phyloP scores from a whole-genome alignment of 2,329 filamentous ascomycete species.

The Aspergillus vadensis region DNA sequence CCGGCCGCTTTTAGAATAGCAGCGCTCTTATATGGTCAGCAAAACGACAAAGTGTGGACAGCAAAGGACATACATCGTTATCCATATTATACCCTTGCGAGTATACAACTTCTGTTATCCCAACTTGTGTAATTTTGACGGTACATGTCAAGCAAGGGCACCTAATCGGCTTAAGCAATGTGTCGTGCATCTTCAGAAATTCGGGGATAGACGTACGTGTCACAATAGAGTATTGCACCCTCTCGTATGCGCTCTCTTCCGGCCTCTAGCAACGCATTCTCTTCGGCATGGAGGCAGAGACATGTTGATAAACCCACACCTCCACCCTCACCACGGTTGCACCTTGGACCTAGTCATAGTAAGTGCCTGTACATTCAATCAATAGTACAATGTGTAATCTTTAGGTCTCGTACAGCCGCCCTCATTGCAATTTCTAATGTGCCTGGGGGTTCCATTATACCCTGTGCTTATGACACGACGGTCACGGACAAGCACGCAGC shows the following conservation, averaged over 20 bases:
- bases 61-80: conserved; percentile 53
- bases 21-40: conserved; percentile 59
- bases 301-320: conserved; percentile 82
- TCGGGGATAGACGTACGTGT: conserved; percentile 58
- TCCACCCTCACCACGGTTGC: conserved; percentile 71
- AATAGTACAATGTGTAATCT: not conserved
- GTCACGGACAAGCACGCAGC: conserved; percentile 86
- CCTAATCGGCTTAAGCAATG: conserved; percentile 31
- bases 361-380: not conserved
- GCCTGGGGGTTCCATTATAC: conserved; percentile 95
- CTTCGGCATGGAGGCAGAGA: conserved; percentile 95
- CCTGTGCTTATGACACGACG: conserved; percentile 89
- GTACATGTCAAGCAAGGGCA: conserved; percentile 97
- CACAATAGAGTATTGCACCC: conserved; percentile 83
- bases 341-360: conserved; percentile 59
- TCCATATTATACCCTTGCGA: conserved; percentile 96
- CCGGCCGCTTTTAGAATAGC: conserved; percentile 81
- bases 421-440: conserved; percentile 85
- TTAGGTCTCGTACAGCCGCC: conserved; percentile 68
- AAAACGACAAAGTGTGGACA: not conserved
- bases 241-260: conserved; percentile 85
- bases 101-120: conserved; percentile 94
- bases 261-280: conserved; percentile 93
- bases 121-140: conserved; percentile 97
- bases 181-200: not conserved